Conservation (phyloP, 192 early-diverging fungal genomes). For the Umbelopsis isabellina region DNA sequence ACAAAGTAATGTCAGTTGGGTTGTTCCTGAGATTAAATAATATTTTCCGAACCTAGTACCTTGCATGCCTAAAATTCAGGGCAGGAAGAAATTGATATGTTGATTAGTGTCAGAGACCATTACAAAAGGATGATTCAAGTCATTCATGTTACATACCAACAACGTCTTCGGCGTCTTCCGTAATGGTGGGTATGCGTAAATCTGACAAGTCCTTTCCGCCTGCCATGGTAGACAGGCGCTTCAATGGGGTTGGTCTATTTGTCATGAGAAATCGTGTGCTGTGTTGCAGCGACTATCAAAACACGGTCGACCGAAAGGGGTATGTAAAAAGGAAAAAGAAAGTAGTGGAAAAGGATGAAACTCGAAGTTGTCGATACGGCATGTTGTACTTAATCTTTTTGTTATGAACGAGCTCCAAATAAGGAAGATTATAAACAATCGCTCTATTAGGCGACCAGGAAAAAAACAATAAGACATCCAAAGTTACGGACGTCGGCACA, state of each 20-base stretch:
- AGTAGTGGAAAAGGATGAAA: not conserved
- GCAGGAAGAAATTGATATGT: not conserved
- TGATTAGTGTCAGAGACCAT: not conserved
- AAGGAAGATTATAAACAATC: conserved; percentile 16
- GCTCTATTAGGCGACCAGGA: conserved; percentile 7
- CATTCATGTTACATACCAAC: conserved; percentile 30
- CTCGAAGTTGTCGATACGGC: not conserved
- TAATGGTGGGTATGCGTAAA: conserved; percentile 49
- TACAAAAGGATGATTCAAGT: not conserved
- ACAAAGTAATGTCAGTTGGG: not conserved
- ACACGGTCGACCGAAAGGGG: not conserved
- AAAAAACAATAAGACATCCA: not conserved
- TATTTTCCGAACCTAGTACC: conserved; percentile 7
- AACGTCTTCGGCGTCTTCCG: conserved; percentile 46
- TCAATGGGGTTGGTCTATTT: conserved; percentile 32
- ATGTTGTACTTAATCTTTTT: not conserved
- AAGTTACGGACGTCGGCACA: not conserved
- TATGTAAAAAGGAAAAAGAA: not conserved
- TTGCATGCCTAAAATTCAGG: conserved; percentile 4
- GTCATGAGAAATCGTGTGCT: conserved; percentile 28
- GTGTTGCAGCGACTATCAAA: conserved; percentile 14
- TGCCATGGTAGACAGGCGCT: conserved; percentile 41
- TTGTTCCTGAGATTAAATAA: not conserved
- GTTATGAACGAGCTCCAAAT: conserved; percentile 23
- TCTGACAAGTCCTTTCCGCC: conserved; percentile 42